Conservation (phyloP, 331 rosid species). For the Erythrophleum ivorense region DNA sequence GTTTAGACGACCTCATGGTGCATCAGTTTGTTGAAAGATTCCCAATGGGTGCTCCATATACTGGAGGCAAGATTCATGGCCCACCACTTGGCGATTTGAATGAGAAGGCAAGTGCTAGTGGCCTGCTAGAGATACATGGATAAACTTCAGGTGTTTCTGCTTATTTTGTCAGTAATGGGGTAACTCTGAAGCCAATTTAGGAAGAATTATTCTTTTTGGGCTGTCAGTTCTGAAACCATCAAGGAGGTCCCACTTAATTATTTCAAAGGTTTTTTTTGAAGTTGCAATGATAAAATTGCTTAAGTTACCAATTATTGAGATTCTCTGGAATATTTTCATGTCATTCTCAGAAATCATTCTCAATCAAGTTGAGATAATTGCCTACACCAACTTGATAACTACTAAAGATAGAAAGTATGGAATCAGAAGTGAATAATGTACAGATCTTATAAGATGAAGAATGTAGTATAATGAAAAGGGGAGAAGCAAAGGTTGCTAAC, state of each 20-base stretch:
- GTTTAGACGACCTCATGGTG: conserved; percentile 89
- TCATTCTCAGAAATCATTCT: conserved; percentile 43
- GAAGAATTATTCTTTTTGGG: background rate
- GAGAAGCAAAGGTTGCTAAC: conserved; percentile 25
- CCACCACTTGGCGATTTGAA: conserved; percentile 91
- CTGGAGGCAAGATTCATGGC: conserved; percentile 89
- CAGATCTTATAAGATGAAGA: conserved; percentile 32
- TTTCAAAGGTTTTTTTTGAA: conserved; percentile 32
- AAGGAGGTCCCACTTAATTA: conserved; percentile 16
- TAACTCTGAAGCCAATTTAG: conserved; percentile 28
- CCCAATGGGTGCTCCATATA: conserved; percentile 94
- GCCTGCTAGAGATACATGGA: conserved; percentile 20
- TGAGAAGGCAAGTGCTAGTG: conserved; percentile 72
- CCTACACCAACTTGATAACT: conserved; percentile 24
- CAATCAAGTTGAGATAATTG: conserved; percentile 32
- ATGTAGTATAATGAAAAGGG: conserved; percentile 29
- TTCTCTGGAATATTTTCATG: conserved; percentile 45
- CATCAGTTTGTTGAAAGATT: conserved; percentile 92
- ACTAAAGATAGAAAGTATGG: conserved; percentile 28
- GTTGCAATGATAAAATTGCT: conserved; percentile 7
- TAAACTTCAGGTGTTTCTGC: conserved; percentile 4
- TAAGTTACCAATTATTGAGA: conserved; percentile 39
- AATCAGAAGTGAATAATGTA: conserved; percentile 37
- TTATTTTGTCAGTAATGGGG: conserved; percentile 16
- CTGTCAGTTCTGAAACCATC: conserved; percentile 2